Conservation (phyloP, 1,284 basidiomycete species). For the Tilletia walkeri region DNA sequence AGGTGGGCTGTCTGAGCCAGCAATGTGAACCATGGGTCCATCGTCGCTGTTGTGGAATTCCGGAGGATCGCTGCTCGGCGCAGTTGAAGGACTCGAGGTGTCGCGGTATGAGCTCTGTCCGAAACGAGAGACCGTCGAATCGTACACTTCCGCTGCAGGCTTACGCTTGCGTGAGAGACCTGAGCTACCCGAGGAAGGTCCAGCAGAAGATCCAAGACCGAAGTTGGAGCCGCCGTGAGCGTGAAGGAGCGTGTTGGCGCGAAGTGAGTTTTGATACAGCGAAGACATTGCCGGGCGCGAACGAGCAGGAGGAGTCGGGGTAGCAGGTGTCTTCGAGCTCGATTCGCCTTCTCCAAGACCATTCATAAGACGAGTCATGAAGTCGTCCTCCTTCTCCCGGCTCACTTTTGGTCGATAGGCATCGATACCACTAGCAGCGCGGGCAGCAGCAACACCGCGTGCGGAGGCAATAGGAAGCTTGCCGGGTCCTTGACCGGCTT, state of each 20-base stretch:
- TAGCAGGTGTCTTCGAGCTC: neutral
- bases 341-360: slow-evolving; percentile 32
- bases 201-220: neutral
- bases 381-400: slow-evolving; percentile 52
- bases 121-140: slow-evolving; percentile 12
- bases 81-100: slow-evolving; percentile 5
- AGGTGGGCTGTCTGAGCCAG: slow-evolving; percentile 47
- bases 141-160: slow-evolving; percentile 13
- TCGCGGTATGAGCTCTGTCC: slow-evolving; percentile 14
- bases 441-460: slow-evolving; percentile 10
- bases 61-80: slow-evolving; percentile 9
- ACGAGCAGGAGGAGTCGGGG: slow-evolving; percentile 25
- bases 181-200: neutral
- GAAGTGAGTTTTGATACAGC: slow-evolving; percentile 11
- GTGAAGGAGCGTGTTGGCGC: slow-evolving; percentile 16
- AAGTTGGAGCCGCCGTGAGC: slow-evolving; percentile 16
- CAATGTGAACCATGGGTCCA: slow-evolving; percentile 34
- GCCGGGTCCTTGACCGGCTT: slow-evolving; percentile 2
- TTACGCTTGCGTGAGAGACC: slow-evolving; percentile 31
- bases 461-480: slow-evolving; percentile 3
- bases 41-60: slow-evolving; percentile 14
- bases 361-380: slow-evolving; percentile 51
- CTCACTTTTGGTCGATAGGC: slow-evolving; percentile 38
- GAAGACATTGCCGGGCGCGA: slow-evolving; percentile 22
- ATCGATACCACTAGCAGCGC: slow-evolving; percentile 22